A percentile compares a stretch with the other conserved stretches of the same genome.
Conservation (phyloP, 1,284 basidiomycete species). For the Boletus mariae region DNA sequence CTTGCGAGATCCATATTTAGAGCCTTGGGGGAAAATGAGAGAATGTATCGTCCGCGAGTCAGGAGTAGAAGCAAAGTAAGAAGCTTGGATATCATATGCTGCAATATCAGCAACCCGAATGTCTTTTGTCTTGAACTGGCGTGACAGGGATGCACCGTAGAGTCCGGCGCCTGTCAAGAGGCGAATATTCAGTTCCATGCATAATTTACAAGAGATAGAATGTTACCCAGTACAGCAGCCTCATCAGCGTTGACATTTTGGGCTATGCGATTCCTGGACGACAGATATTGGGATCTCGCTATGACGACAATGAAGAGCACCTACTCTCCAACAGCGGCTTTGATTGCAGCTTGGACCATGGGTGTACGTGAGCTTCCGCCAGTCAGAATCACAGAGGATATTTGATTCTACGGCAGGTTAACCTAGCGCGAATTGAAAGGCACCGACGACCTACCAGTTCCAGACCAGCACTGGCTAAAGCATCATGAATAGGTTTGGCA, state of each 20-base stretch:
- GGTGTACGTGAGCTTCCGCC: slow-evolving; percentile 91
- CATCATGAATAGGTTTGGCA: slow-evolving; percentile 74
- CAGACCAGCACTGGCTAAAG: slow-evolving; percentile 67
- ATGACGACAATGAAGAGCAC: slow-evolving; percentile 23
- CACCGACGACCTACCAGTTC: slow-evolving; percentile 44
- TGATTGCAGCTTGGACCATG: slow-evolving; percentile 84
- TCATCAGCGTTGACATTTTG: slow-evolving; percentile 98
- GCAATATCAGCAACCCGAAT: slow-evolving; percentile 80
- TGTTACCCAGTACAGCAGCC: slow-evolving; percentile 81
- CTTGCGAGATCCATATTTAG: slow-evolving; percentile 78
- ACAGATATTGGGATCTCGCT: slow-evolving; percentile 7
- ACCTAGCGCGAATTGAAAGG: neutral
- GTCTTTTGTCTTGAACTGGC: slow-evolving; percentile 95
- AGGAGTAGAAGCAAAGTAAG: slow-evolving; percentile 64
- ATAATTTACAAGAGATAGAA: neutral
- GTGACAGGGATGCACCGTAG: slow-evolving; percentile 85
- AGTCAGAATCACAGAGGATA: slow-evolving; percentile 88
- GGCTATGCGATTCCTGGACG: slow-evolving; percentile 70
- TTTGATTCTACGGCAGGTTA: slow-evolving; percentile 48
- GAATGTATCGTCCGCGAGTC: slow-evolving; percentile 69
- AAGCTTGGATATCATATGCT: slow-evolving; percentile 70
- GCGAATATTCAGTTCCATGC: slow-evolving; percentile 4
- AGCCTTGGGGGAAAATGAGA: slow-evolving; percentile 70
- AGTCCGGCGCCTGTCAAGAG: slow-evolving; percentile 72
- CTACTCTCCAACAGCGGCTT: slow-evolving; percentile 71